Percentiles rank a stretch among this genome's conserved stretches.
phyloP scores from a whole-genome alignment of 306 rosid species.

The Prunus davidiana region DNA sequence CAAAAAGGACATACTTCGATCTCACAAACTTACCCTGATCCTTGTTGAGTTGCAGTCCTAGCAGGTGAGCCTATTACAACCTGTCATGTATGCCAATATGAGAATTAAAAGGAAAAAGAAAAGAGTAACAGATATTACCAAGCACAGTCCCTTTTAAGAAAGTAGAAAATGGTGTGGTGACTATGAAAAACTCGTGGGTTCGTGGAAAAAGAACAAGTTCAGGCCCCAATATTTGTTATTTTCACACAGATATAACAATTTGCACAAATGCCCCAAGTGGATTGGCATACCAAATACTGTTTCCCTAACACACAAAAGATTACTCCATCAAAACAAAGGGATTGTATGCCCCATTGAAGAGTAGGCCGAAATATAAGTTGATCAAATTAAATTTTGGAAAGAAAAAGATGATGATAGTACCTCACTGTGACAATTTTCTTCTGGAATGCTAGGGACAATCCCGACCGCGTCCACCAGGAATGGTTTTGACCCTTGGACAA shows the following conservation, averaged over 20 bases:
- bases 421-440: too few relatives aligned
- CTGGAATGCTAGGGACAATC: too few relatives aligned
- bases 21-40: slow-evolving; percentile 2
- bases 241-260: not conserved
- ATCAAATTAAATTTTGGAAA: not conserved
- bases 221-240: not conserved
- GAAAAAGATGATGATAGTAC: not conserved
- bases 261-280: not conserved
- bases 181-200: not conserved
- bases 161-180: not conserved
- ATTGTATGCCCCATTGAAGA: not conserved
- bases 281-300: not conserved
- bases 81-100: not conserved
- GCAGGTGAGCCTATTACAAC: not conserved
- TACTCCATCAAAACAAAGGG: not conserved
- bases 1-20: not conserved
- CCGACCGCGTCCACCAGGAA: too few relatives aligned
- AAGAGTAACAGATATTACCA: not conserved
- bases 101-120: not conserved
- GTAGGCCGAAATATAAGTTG: not conserved
- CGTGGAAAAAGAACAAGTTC: not conserved
- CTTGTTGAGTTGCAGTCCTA: not conserved
- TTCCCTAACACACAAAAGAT: not conserved
- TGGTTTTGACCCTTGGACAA: too few relatives aligned
- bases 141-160: not conserved